Base-by-base conservation (phyloP, 2,329 filamentous ascomycete genomes). In the Stylonectria norvegica region DNA sequence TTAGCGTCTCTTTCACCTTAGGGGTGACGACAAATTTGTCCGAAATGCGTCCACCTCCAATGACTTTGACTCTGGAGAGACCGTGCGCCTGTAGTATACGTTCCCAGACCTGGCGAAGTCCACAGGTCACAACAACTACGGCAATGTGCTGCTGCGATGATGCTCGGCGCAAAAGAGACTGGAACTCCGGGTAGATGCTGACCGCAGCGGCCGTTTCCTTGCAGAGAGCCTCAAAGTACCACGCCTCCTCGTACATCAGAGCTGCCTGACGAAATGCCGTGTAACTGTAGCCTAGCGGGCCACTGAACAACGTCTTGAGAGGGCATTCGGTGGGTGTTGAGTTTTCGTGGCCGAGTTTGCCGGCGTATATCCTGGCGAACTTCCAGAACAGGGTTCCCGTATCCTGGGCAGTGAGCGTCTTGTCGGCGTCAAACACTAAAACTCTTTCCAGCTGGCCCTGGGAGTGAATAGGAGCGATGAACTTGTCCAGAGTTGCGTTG, bases 381-480 rank as follows among this genome's bases (percentile, higher is more conserved):
- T n/a, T n/a, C 75, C 73, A 81, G 56, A 80, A 80, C 38, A 76
- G 27, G 0, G 25, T 38, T 0, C 73, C 71, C 4, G 71, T 72
- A 44, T 83, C 79, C 10, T 68, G 47, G 1, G 68, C 40, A 5
- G 68, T 58, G 38, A 85, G 56, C 0, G 78, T 84, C 46, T 61
- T 73, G 55, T 84, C 79, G 0, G 61, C 79, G 45, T 85, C 80
- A 3, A 85, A 33, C 0, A 82, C 69, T n/a, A n/a, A n/a, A 32
- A 77, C 58, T 0, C 66, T 76, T 31, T 74, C 50, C 7, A 68
- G 35, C 2, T 48, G 28, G 3, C 14, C 34, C 10, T n/a, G 25
- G 7, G 22, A 11, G 5, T 37, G 22, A 7, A 14, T 14, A 8
- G 7, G 5, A 5, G 75, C 14, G 6, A 61, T 43, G 12, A 25